Evolutionary conservation across 164 flowering plant genomes (phyloP), one percentile per base, ranked within the genome.

Genomic region (Nymphaea colorata): DNA sequence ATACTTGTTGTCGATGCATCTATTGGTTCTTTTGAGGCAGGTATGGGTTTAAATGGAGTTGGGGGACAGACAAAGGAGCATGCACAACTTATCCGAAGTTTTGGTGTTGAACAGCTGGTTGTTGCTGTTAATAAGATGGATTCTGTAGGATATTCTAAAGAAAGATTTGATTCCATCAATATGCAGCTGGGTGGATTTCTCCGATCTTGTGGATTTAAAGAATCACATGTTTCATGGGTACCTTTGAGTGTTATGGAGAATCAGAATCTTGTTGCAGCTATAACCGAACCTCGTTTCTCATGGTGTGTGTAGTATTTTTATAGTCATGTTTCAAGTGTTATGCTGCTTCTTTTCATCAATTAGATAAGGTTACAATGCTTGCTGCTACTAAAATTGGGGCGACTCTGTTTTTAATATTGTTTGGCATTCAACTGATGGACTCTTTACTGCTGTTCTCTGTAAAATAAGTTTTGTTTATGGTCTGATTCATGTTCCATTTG

Each of bases 111-210:
- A 55, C 98, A 95, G 71, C 70, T 95, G 71, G 88, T 95, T 67
- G 86, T 95, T 71, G 94, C 88, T 5, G 79, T 95, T 59, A 95
- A 95, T 82, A 95, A 95, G 80, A 90, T 95, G 97, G 99, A 95
- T 82, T 78, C 57, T 44, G 91, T 92, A 67, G 82, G 66, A 16
- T 92, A 88, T 74, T 88, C 99, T 47, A 79, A 80, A 76, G 92
- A 92, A 67, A 87, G 99, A 16, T 95, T 91, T 85, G 86, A 92
- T 66, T 68, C 76, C 61, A 85, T 95, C 59, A 86, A 83, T 73
- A 61, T 64, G 65, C 84, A 86, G 68, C 81, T 92, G 60, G 91
- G 91, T 44, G 70, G 83, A 61, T 92, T 92, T 82, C 89, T 95
- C 10, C 94, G 86, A 61, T 68, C 91, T 10, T 90, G 96, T 78